Base-by-base conservation (phyloP, 495 filamentous ascomycete genomes). In the Talaromyces thailandensis region DNA sequence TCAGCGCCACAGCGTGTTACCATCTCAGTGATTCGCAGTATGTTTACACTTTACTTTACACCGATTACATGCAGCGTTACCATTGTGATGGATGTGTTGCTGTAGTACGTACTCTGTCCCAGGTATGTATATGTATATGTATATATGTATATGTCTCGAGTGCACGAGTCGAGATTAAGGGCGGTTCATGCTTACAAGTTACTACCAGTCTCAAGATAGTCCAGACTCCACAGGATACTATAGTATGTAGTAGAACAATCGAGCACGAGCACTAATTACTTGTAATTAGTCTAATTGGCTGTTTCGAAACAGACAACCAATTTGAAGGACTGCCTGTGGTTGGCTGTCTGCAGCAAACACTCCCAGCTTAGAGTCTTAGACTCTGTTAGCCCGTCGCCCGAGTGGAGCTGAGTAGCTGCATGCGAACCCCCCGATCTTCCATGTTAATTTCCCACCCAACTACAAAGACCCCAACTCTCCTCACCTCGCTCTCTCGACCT, bases 401-500 rank as follows among this genome's bases (percentile, higher is more conserved):
- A 6, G 35, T 40, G 35, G 35, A 40, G 32, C 32, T 9, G 9
- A 3, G 7, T 8, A 12, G 11, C 35, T 40, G 35, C 35, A 40
- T 35, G 35, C 35, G 14, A 16, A 40, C 35, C 35, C 21, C 51
- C 23, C 26, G 73, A 77, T 77, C 77, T 65, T 63, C 65, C 69
- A 68, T 48, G 24, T 26, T 61, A 45, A 61, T 61, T 61, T 60
- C 58, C 58, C 53, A 64, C 73, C 70, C 75, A 63, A 64, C 76
- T 78, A 79, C 75, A 79, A 78, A 78, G 75, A 66, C 67, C 64
- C 66, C 69, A 35, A 21, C 53, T 43, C 28, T 58, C 23, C 26
- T 43, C 37, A 8, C 64, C 29, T 60, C 62, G 59, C 31, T 60
- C 58, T 64, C 64, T 64, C 55, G 66, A 65, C 62, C 62, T 63